Base-by-base conservation (phyloP, 2,329 filamentous ascomycete genomes). In the Aurifilum marmelostoma region DNA sequence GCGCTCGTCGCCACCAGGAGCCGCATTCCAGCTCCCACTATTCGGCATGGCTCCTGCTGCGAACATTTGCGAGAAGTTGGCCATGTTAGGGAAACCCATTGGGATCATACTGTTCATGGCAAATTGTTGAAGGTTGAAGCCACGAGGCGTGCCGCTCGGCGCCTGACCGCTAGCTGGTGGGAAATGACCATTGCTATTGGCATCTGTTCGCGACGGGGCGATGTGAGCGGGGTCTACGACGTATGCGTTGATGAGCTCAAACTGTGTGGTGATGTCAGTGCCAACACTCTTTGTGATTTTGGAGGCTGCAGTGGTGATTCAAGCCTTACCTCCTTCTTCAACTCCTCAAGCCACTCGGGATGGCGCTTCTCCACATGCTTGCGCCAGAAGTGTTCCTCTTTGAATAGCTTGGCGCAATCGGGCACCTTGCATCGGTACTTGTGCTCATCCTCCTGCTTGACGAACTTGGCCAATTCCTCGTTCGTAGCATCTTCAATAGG, bases 311-410 rank as follows among this genome's bases (percentile, higher is more conserved):
- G 41, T 27, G 21, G 21, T 4, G 18, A 47, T n/a, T n/a, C n/a
- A 7, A 58, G 21, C 21, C 89, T 84, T 84, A 97, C 94, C 83
- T 97, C 95, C 77, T 91, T 89, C 78, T 91, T 91, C 73, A 97
- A 83, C 66, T 83, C 87, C 43, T 94, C 91, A 59, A 92, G 86
- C 92, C 94, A 99, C 66, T 98, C 95, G 0, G 87, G 79, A 78
- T 99, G 96, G 69, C 97, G 90, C 83, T 99, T 99, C 81, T 98
- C 95, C 21, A 98, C 91, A 76, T 99, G 96, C 84, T 99, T 99
- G 76, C 90, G 91, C 95, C 97, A 99, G 79, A 99, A 99, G 75
- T 95, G 89, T 58, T 97, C 92, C 69, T 96, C 96, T 80, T 98
- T 98, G 86, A 99, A 99, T 9, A 99, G 84, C 80, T 99, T 99